phyloP scores from a whole-genome alignment of 176 grass and related monocot species.

The Eragrostis nindensis region DNA sequence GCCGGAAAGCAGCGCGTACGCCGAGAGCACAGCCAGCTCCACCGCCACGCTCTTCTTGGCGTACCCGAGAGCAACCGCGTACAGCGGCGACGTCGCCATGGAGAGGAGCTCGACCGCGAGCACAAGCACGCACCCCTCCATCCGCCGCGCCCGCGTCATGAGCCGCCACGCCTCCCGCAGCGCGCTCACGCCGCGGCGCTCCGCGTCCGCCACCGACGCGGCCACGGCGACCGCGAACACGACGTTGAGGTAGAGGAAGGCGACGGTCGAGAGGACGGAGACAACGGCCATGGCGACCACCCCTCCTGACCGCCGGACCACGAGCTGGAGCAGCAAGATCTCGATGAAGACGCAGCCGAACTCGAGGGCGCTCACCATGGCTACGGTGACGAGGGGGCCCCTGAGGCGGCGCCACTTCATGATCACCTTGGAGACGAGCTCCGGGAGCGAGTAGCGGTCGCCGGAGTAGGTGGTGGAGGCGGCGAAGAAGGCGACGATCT shows the following conservation, averaged over 20 bases:
- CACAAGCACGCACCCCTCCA: constrained; percentile 28
- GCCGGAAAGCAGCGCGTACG: background rate
- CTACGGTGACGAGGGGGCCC: constrained; percentile 36
- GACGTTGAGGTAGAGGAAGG: constrained; percentile 23
- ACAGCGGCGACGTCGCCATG: background rate
- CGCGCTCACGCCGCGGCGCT: background rate
- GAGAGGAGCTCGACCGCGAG: background rate
- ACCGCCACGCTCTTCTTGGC: background rate
- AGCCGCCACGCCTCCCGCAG: constrained; percentile 41
- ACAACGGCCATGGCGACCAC: background rate
- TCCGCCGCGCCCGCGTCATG: constrained; percentile 32
- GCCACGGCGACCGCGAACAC: constrained; percentile 9
- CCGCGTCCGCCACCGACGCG: constrained; percentile 28
- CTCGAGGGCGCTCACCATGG: background rate
- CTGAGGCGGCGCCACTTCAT: background rate
- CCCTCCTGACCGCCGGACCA: background rate
- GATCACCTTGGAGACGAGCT: constrained; percentile 29
- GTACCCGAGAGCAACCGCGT: background rate
- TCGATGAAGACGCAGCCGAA: background rate
- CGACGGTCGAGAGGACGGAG: background rate
- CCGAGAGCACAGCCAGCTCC: constrained; percentile 14
- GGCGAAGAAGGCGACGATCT: constrained; percentile 22
- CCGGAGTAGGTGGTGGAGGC: constrained; percentile 43
- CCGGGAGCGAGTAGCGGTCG: constrained; percentile 10
- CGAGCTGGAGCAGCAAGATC: background rate